phyloP scores from a whole-genome alignment of 176 grass and related monocot genomes.

The Carex cristatella region DNA sequence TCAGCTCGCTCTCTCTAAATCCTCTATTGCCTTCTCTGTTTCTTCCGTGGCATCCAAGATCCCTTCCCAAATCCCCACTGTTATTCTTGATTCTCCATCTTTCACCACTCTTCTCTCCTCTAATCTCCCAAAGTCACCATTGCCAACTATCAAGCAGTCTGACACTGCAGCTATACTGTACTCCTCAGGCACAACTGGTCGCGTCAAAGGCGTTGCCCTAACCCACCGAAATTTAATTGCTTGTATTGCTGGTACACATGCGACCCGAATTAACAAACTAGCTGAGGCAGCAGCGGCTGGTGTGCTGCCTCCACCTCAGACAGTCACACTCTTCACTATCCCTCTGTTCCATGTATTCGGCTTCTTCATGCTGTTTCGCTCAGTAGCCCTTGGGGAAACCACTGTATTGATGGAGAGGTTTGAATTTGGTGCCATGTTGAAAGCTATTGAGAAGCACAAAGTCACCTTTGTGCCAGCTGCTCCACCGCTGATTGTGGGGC shows the following conservation, averaged over 20 bases:
- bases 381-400: constrained; percentile 56
- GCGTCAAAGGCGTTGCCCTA: constrained; percentile 61
- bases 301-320: constrained; percentile 12
- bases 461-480: constrained; percentile 49
- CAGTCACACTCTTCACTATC: constrained; percentile 43
- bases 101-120: constrained; percentile 24
- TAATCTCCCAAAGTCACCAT: not conserved
- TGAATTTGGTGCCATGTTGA: constrained; percentile 47
- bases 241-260: constrained; percentile 12
- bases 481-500: constrained; percentile 65
- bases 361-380: constrained; percentile 55
- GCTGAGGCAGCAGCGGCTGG: constrained; percentile 30
- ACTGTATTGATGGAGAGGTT: constrained; percentile 75
- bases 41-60: constrained; percentile 20
- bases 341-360: constrained; percentile 81
- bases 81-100: constrained; percentile 39
- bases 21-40: constrained; percentile 26
- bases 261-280: not conserved
- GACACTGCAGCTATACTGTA: constrained; percentile 69
- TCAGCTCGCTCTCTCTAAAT: constrained; percentile 14
- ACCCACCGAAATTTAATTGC: constrained; percentile 73
- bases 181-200: constrained; percentile 81
- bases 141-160: constrained; percentile 55
- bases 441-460: constrained; percentile 51
- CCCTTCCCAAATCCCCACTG: not conserved